Percentiles rank a stretch among this genome's conserved stretches.
phyloP scores from a whole-genome alignment of 2,329 filamentous ascomycete species.

The Aspergillus sp. region DNA sequence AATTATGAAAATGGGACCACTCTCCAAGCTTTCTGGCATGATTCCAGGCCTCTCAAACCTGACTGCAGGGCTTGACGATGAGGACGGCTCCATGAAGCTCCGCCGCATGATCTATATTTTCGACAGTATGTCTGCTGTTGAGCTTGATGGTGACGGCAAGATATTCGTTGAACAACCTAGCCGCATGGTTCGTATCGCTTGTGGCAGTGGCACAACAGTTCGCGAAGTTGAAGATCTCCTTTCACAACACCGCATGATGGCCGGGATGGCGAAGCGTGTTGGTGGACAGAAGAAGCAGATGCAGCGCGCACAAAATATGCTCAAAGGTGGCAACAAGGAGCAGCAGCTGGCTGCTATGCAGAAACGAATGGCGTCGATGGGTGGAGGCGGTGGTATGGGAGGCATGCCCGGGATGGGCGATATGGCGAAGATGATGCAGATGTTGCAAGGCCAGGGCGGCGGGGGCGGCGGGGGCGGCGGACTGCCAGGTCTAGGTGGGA shows the following conservation, averaged over 20 bases:
- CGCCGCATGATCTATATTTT: constrained; percentile 99
- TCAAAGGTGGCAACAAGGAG: constrained; percentile 86
- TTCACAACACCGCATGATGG: constrained; percentile 99
- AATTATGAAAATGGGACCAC: constrained; percentile 99
- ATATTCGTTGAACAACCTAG: constrained; percentile 89
- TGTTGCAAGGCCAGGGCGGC: constrained; percentile 76
- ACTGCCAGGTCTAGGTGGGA: constrained; percentile 59
- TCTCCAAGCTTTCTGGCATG: constrained; percentile 98
- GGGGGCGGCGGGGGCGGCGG: constrained; percentile 65
- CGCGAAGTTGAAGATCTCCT: constrained; percentile 92
- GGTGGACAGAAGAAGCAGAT: constrained; percentile 97
- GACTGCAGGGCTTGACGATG: constrained; percentile 96
- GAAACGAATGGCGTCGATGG: constrained; percentile 91
- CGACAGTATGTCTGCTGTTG: constrained; percentile 95
- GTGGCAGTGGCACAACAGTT: constrained; percentile 86
- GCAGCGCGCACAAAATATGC: constrained; percentile 86
- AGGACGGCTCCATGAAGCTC: constrained; percentile 88
- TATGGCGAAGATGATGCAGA: constrained; percentile 96
- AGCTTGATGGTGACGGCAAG: constrained; percentile 93
- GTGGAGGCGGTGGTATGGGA: constrained; percentile 63
- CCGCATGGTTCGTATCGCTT: constrained; percentile 87
- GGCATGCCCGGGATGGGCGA: constrained; percentile 80
- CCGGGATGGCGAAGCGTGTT: constrained; percentile 98
- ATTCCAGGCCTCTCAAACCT: constrained; percentile 91
- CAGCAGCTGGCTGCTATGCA: constrained; percentile 98